Evolutionary conservation across 83 land plant genomes (phyloP).

Genomic region (Picea engelmannii): DNA sequence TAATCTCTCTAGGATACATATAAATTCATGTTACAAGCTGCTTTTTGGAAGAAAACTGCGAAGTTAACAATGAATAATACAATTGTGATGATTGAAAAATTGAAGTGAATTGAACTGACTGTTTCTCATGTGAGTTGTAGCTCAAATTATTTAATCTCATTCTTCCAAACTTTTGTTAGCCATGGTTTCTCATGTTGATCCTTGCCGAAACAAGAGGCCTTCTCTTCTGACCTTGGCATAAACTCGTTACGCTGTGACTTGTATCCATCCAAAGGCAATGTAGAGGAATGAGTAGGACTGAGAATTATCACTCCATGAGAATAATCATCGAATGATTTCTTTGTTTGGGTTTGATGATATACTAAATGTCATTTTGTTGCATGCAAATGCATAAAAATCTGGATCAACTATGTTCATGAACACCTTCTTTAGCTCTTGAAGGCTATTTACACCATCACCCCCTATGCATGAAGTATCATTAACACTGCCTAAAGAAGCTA

Average conservation of each 20-base stretch:
- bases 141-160: background rate
- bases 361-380: too few relatives aligned
- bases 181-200: slow-evolving; percentile 8
- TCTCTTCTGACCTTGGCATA: slow-evolving; percentile 6
- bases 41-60: slow-evolving; percentile 4
- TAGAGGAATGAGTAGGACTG: background rate
- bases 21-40: slow-evolving; percentile 17
- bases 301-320: background rate
- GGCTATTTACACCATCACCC: too few relatives aligned
- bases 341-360: too few relatives aligned
- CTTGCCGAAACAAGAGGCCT: background rate
- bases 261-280: background rate
- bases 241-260: background rate
- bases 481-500: too few relatives aligned
- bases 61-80: slow-evolving; percentile 10
- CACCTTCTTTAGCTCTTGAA: slow-evolving; percentile 80
- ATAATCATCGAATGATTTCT: slow-evolving; percentile 11
- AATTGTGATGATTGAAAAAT: slow-evolving; percentile 4
- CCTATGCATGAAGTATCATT: too few relatives aligned
- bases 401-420: background rate
- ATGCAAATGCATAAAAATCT: too few relatives aligned
- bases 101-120: background rate
- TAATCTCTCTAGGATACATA: background rate
- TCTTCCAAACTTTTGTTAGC: background rate
- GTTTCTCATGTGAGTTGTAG: background rate